Evolutionary conservation across 345 rosid species (phyloP), one percentile per base, ranked within the genome.

Genomic region (Dovyalis caffra): DNA sequence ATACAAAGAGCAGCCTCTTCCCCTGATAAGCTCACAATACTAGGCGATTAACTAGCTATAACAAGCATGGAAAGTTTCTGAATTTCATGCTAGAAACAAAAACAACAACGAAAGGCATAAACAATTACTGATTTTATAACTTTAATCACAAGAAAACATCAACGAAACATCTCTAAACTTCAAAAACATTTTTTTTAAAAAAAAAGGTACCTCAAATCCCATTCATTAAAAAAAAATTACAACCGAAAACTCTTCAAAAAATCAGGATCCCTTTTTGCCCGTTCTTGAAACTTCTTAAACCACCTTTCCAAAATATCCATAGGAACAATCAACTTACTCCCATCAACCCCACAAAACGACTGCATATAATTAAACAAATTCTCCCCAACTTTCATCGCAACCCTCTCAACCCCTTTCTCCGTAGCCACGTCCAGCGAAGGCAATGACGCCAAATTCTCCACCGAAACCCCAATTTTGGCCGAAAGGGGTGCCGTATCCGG

Each of bases 301-400:
- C 99, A 93, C 28, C 98, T 88, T 69, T 95, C 98, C 82, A 95
- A 78, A 37, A 95, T 95, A 82, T 95, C 99, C 94, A 88, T 91
- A 5, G 99, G 98, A 62, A 95, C 99, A 45, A 95, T 85, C 86
- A 93, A 81, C 71, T 78, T 93, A 78, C 85, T 89, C 33, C 97
- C 97, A 73, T 95, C 98, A 21, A 89, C 89, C 7, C 97, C 97
- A 70, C 98, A 95, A 64, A 95, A 95, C 32, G 99, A 95, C 82
- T 95, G 99, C 99, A 95, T 95, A 62, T 91, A 95, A 61, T 93
- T 93, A 69, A 95, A 95, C 78, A 91, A 72, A 71, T 93, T 90
- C 88, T 95, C 96, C n/a, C 99, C 99, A 1, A 95, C 98, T 81
- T 73, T 95, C 99, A 95, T 85, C 34, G 98, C 98, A 68, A 95